Conservation (phyloP, 148 eudicot species). For the Linanthus parryae region DNA sequence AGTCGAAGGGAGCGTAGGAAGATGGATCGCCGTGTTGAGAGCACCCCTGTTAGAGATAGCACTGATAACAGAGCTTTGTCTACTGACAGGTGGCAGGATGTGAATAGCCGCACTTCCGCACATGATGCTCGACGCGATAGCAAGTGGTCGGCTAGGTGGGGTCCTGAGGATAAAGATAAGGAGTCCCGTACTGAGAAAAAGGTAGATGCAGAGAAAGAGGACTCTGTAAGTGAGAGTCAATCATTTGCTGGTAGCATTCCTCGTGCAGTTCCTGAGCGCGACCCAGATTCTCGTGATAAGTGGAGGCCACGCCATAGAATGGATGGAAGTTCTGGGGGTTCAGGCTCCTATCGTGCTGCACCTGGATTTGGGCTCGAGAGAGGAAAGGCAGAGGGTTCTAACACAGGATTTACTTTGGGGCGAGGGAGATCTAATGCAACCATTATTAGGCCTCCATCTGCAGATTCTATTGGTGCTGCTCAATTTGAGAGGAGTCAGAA, state of each 20-base stretch:
- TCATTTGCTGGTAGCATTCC: slow-evolving; percentile 29
- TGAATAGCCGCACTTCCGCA: slow-evolving; percentile 44
- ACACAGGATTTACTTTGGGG: slow-evolving; percentile 70
- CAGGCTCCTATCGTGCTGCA: slow-evolving; percentile 72
- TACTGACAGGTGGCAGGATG: slow-evolving; percentile 78
- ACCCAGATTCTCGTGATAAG: slow-evolving; percentile 80
- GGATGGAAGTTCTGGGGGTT: slow-evolving; percentile 58
- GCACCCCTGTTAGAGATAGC: slow-evolving; percentile 52
- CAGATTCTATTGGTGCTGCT: slow-evolving; percentile 36
- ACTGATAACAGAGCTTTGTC: slow-evolving; percentile 47
- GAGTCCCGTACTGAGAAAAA: slow-evolving; percentile 65
- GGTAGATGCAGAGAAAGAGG: slow-evolving; percentile 72
- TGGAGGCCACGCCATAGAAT: slow-evolving; percentile 98
- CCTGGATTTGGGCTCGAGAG: slow-evolving; percentile 91
- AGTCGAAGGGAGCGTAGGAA: slow-evolving; percentile 89
- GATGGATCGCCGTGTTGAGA: slow-evolving; percentile 76
- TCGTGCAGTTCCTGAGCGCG: slow-evolving; percentile 55
- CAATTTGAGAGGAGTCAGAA: slow-evolving; percentile 33
- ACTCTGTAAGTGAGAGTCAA: slow-evolving; percentile 46
- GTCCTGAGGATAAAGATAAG: slow-evolving; percentile 91
- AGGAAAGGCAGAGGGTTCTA: slow-evolving; percentile 58
- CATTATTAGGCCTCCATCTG: slow-evolving; percentile 35
- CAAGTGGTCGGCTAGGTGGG: slow-evolving; percentile 99
- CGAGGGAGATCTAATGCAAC: slow-evolving; percentile 70
- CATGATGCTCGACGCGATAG: slow-evolving; percentile 72